A percentile compares a stretch with the other conserved stretches of the same genome.
Evolutionary conservation across 2,329 filamentous ascomycete species (phyloP).

Genomic region (Botrytis elliptica): DNA sequence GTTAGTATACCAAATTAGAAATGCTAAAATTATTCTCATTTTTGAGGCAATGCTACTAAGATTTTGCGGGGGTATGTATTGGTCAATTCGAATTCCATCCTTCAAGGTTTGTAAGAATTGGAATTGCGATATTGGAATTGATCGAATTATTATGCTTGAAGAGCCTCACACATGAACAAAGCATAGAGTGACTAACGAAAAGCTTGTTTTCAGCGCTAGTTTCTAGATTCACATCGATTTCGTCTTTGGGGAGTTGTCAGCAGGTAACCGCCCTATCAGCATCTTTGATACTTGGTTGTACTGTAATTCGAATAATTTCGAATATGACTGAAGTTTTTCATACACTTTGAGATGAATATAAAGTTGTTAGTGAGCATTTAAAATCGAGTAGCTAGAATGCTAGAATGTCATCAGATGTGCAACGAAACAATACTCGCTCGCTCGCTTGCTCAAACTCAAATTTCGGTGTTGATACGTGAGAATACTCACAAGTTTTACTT

Average conservation of each 20-base stretch:
- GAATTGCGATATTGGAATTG: background rate
- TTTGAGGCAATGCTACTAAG: background rate
- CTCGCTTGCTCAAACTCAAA: background rate
- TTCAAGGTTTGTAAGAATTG: background rate
- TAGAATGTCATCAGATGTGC: background rate
- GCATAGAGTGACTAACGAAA: background rate
- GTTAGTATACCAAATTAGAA: no score
- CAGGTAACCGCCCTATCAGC: accelerated
- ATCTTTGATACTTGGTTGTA: background rate
- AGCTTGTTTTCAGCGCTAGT: background rate
- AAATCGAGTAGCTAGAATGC: background rate
- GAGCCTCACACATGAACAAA: background rate
- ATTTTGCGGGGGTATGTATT: background rate
- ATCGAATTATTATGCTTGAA: background rate
- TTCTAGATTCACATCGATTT: background rate
- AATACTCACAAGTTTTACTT: background rate
- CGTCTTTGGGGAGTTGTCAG: background rate
- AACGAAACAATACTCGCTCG: background rate
- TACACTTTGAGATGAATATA: background rate
- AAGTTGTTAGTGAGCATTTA: background rate
- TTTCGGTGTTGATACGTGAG: background rate
- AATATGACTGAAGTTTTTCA: background rate
- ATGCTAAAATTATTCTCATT: background rate
- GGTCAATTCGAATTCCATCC: background rate
- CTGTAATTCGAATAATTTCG: background rate